A percentile compares a stretch with the other conserved stretches of the same genome.
Conservation (phyloP, 768 basidiomycete species). For the Roridomyces roridus region DNA sequence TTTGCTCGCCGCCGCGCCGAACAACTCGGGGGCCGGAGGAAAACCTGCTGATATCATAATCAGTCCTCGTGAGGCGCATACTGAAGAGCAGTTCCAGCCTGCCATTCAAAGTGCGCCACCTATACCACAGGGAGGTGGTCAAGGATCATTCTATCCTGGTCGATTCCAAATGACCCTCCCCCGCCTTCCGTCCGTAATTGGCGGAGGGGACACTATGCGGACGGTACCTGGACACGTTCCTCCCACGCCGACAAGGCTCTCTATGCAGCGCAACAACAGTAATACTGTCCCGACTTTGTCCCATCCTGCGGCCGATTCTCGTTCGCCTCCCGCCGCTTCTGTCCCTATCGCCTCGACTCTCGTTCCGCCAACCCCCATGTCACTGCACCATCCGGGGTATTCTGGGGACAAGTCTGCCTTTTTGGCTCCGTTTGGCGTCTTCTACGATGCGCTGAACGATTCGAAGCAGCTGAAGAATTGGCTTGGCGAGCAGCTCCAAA, state of each 20-base stretch:
- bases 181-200: slow-evolving; percentile 60
- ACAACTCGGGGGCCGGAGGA: slow-evolving; percentile 65
- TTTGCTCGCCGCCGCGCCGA: slow-evolving; percentile 78
- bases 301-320: slow-evolving; percentile 27
- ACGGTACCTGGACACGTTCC: slow-evolving; percentile 68
- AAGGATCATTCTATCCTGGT: slow-evolving; percentile 46
- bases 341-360: slow-evolving; percentile 72
- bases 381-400: slow-evolving; percentile 65
- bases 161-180: slow-evolving; percentile 71
- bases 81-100: slow-evolving; percentile 62
- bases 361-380: slow-evolving; percentile 74
- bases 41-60: slow-evolving; percentile 85
- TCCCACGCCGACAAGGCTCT: slow-evolving; percentile 72
- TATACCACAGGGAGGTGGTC: slow-evolving; percentile 54
- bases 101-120: slow-evolving; percentile 82
- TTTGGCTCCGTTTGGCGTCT: slow-evolving; percentile 80
- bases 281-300: slow-evolving; percentile 11
- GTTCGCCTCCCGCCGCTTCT: slow-evolving; percentile 62
- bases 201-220: slow-evolving; percentile 48
- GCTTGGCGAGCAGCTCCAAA: slow-evolving; percentile 75
- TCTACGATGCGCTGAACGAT: slow-evolving; percentile 86
- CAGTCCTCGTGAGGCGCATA: slow-evolving; percentile 66
- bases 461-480: slow-evolving; percentile 79
- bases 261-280: slow-evolving; percentile 45
- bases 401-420: slow-evolving; percentile 76